phyloP scores from a whole-genome alignment of 2,329 filamentous ascomycete genomes.

The Hypoxylon rubiginosum region DNA sequence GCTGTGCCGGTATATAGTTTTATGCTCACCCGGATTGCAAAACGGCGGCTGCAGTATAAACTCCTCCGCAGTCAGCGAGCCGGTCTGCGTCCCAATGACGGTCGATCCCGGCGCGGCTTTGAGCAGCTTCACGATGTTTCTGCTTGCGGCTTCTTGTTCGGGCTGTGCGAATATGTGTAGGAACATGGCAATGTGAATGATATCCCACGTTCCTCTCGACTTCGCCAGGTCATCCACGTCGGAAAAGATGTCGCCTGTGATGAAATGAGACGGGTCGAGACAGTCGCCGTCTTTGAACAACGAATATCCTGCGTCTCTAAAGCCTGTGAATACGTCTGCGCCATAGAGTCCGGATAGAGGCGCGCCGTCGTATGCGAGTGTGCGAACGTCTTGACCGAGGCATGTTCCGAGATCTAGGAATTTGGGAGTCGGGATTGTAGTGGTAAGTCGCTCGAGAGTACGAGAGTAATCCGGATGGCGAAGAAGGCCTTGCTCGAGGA shows the following conservation, averaged over 20 bases:
- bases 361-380: conserved; percentile 23
- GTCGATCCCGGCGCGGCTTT: conserved; percentile 25
- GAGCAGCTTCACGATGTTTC: conserved; percentile 28
- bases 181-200: conserved; percentile 34
- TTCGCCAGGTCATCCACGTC: conserved; percentile 26
- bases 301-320: conserved; percentile 17
- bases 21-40: conserved; percentile 26
- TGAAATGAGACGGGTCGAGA: conserved; percentile 24
- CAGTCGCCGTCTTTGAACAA: conserved; percentile 26
- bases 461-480: conserved; percentile 28
- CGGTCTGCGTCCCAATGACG: conserved; percentile 28
- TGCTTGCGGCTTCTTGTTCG: conserved; percentile 22
- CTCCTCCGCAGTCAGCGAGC: conserved; percentile 21
- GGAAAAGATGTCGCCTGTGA: conserved; percentile 30
- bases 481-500: conserved; percentile 32
- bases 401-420: conserved; percentile 35
- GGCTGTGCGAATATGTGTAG: conserved; percentile 25
- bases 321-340: conserved; percentile 19
- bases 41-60: conserved; percentile 19
- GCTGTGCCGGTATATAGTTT: conserved; percentile 23
- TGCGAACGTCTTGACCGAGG: conserved; percentile 31
- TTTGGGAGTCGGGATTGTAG: conserved; percentile 7
- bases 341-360: conserved; percentile 21
- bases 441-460: conserved; percentile 23
- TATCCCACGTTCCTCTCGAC: conserved; percentile 30